These are phyloP conservation scores for Blastobotrys indianensis DNA, from an alignment of 1,139 yeast genomes.

Conservation along the genomic window DNA sequence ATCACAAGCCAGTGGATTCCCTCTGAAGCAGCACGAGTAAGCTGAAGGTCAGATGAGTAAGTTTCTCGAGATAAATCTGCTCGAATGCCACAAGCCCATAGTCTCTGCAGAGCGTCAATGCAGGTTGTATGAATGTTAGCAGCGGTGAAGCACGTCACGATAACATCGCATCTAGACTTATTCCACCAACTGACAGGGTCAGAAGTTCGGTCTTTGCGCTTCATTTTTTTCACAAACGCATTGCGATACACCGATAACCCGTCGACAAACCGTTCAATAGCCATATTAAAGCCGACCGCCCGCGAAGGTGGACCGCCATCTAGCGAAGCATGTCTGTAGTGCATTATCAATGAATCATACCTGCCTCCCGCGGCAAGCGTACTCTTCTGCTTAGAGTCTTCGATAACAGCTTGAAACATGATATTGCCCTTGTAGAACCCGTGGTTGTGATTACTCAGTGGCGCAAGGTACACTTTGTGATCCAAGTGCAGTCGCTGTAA, in stretches of 20 bases:
- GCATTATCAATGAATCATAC: constrained; percentile 64
- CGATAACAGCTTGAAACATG: constrained; percentile 81
- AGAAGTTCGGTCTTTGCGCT: constrained; percentile 24
- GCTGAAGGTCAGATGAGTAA: constrained; percentile 58
- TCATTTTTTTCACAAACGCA: constrained; percentile 16
- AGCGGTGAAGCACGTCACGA: constrained; percentile 62
- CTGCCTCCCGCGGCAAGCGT: constrained; percentile 85
- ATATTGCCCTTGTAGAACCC: constrained; percentile 72
- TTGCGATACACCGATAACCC: constrained; percentile 40
- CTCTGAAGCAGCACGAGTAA: constrained; percentile 57
- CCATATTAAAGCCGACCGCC: constrained; percentile 82
- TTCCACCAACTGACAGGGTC: constrained; percentile 16
- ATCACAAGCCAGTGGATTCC: constrained; percentile 72
- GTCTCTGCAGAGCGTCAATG: constrained; percentile 49
- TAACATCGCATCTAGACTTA: constrained; percentile 62
- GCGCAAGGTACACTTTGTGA: constrained; percentile 48
- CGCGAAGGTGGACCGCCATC: constrained; percentile 42
- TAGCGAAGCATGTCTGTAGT: constrained; percentile 49
- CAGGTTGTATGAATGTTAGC: constrained; percentile 47
- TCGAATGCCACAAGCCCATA: constrained; percentile 69
- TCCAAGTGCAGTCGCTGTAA: constrained; percentile 56
- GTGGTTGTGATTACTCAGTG: constrained; percentile 76
- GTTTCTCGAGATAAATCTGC: constrained; percentile 58
- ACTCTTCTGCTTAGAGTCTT: constrained; percentile 41
- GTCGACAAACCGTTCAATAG: constrained; percentile 53